Conservation (phyloP, 306 rosid species). For the Ammopiptanthus mongolicus region DNA sequence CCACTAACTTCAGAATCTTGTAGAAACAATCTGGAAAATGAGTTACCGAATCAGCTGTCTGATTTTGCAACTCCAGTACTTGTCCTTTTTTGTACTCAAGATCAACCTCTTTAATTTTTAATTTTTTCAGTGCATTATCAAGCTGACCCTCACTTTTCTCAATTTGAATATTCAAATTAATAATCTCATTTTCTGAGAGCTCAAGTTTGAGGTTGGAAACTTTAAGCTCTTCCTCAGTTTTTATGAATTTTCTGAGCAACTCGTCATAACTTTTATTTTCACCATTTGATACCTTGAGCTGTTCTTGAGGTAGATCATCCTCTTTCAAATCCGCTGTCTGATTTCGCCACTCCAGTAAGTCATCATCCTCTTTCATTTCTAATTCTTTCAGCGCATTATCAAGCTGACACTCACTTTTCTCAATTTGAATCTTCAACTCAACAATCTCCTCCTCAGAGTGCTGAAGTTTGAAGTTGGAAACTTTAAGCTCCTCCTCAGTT, state of each 20-base stretch:
- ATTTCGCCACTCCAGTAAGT: constrained; percentile 39
- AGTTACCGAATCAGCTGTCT: constrained; percentile 37
- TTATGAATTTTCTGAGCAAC: constrained; percentile 25
- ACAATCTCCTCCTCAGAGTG: constrained; percentile 37
- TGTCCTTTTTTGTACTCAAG: constrained; percentile 41
- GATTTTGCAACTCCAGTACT: constrained; percentile 38
- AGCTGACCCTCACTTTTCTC: constrained; percentile 34
- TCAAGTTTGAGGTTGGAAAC: constrained; percentile 37
- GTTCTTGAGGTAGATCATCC: no score
- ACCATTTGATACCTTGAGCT: constrained; percentile 37
- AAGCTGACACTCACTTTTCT: constrained; percentile 31
- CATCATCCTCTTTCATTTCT: constrained; percentile 40
- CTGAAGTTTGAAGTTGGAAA: constrained; percentile 37
- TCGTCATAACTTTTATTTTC: constrained; percentile 42
- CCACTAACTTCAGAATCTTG: constrained; percentile 39
- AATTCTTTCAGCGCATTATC: constrained; percentile 23
- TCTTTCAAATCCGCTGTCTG: constrained; percentile 38
- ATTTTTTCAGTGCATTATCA: constrained; percentile 18
- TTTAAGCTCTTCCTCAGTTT: constrained; percentile 40
- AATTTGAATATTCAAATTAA: constrained; percentile 25
- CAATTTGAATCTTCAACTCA: constrained; percentile 29
- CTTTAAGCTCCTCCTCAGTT: constrained; percentile 39
- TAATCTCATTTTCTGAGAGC: constrained; percentile 37
- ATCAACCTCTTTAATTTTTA: constrained; percentile 41
- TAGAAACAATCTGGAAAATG: constrained; percentile 28